A percentile compares a stretch with the other conserved stretches of the same genome.
Conservation (phyloP, 2,329 filamentous ascomycete species). For the Apiospora malaysiana region DNA sequence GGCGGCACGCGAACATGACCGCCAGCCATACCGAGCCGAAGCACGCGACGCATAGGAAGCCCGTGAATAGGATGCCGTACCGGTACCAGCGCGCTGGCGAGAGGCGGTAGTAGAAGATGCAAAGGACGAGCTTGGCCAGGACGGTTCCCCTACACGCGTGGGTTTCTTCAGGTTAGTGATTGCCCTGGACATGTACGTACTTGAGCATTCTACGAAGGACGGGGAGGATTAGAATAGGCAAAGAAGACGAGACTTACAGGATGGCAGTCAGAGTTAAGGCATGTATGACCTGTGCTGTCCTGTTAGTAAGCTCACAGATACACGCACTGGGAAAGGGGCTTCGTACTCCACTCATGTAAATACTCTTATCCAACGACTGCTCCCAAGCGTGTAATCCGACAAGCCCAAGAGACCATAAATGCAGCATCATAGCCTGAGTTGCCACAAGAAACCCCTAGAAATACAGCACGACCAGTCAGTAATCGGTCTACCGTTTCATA, state of each 20-base stretch:
- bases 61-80: slow-evolving; percentile 23
- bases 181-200: neutral
- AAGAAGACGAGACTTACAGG: neutral
- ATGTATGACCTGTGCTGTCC: slow-evolving; percentile 13
- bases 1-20: slow-evolving; percentile 25
- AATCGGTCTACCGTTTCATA: neutral
- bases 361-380: slow-evolving; percentile 23
- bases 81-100: slow-evolving; percentile 22
- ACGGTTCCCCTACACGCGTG: neutral
- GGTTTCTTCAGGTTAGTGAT: neutral
- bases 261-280: slow-evolving; percentile 18
- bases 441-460: slow-evolving; percentile 18
- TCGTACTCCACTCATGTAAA: slow-evolving; percentile 19
- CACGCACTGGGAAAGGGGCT: neutral
- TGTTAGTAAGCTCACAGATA: neutral
- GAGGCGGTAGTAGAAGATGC: slow-evolving; percentile 26
- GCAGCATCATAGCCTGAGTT: slow-evolving; percentile 23
- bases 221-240: neutral
- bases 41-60: slow-evolving; percentile 22
- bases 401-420: slow-evolving; percentile 18
- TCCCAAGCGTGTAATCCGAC: slow-evolving; percentile 26
- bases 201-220: neutral
- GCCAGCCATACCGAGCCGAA: slow-evolving; percentile 23
- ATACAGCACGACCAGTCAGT: neutral
- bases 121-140: slow-evolving; percentile 25